Evolutionary conservation across 441 rosid genomes (phyloP), one percentile per base, ranked within the genome.

Genomic region (Pelargonium myrrhifolium): DNA sequence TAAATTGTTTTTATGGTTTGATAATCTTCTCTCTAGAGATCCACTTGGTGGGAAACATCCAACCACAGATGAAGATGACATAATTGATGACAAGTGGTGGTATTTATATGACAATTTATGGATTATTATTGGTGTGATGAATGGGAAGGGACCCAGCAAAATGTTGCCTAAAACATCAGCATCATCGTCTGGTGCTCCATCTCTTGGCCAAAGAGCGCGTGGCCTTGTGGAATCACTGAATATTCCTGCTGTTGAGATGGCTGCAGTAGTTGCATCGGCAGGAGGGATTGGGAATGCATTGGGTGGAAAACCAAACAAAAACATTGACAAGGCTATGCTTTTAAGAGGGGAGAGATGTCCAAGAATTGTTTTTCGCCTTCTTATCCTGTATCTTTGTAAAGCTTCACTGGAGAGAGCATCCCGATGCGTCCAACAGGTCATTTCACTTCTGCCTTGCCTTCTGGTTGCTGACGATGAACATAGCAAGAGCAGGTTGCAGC

Each of bases 171-270:
- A 83, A 81, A 5, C 64, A 60, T 60, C 64, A 24, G n/a, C 24
- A 53, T 53, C 24, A 77, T 73, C 87, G 69, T 72, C 81, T 47
- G 80, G 67, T 58, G 90, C 89, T 71, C 97, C 98, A 59, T 87
- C 99, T 65, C 80, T 95, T 68, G 92, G 99, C 63, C 98, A 95
- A 80, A 86, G 99, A 82, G 99, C 99, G 65, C 93, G 99, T 61
- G 98, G 95, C 73, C 81, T 95, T 65, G 99, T 95, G 47, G 99
- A 95, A 78, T 95, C 99, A 21, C 78, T 95, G 71, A 95, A 95
- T 72, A 90, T 89, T 84, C 99, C 99, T 40, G 98, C 98, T 66
- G 98, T 98, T 68, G 99, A 95, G 80, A 95, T 95, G 99, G 99
- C 99, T 67, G 99, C 99, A 31, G 96, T 85, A 72, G 99, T 95